Base-by-base conservation (phyloP, 1,284 basidiomycete genomes). In the Papiliotrema fonsecae region DNA sequence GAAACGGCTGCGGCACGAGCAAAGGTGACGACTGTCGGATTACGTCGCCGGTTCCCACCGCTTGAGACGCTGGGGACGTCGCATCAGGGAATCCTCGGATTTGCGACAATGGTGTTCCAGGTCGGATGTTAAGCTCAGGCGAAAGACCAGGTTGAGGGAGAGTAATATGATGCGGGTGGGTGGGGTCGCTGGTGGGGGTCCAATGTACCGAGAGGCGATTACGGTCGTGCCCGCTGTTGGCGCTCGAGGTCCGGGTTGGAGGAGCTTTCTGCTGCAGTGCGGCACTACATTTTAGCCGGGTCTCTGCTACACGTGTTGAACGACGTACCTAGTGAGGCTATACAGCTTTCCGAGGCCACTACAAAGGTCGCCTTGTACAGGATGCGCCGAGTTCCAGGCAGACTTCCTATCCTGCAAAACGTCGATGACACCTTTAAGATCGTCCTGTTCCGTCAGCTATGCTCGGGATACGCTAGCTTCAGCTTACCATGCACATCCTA, bases 361-460 rank as follows among this genome's bases (percentile, higher is more conserved):
- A 35, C 64, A 63, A 4, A 74, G 59, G 50, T 72, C 67, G 1
- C 57, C 61, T 49, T 74, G 72, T 6, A 73, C 72, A 11, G 72
- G 70, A 53, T 74, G 72, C 1, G 65, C 51, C 6, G 58, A 57
- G 41, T 62, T 62, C 72, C 72, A 73, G 25, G 59, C 63, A 10
- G 50, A 39, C 6, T 64, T 54, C 10, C 72, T 51, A 22, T 68
- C 65, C 39, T 68, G 62, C 43, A 74, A 69, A 6, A 73, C 58
- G 6, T 55, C 59, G n/a, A 70, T 66, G 0, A 65, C 67, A 0
- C 63, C 66, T 38, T 61, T 57, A 2, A 74, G 58, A 49, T 67
- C 67, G 6, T 56, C 56, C 67, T 69, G 41, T 4, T 2, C n/a
- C 22, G 41, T 39, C 24, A 40, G 25, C 26, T 31, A 11, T 6